These are phyloP conservation scores for Dothistroma pini DNA, from an alignment of 2,329 filamentous ascomycete species.

Conservation along the genomic window DNA sequence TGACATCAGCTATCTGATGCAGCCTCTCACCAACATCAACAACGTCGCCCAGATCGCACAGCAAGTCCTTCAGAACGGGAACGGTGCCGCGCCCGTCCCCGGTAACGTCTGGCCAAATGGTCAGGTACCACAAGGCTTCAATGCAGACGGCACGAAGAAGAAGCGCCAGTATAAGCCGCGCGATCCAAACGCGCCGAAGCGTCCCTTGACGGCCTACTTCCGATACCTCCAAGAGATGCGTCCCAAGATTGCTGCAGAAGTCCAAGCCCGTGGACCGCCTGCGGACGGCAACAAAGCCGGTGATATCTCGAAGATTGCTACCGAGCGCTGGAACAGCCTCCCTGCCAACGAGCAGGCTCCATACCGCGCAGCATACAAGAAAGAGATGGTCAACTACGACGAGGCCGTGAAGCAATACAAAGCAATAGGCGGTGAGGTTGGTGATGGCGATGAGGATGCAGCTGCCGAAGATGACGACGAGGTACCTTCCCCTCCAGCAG, in stretches of 20 bases:
- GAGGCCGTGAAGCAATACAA: conserved; percentile 56
- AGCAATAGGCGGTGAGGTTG: conserved; percentile 41
- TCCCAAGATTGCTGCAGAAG: conserved; percentile 65
- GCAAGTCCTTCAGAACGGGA: conserved; percentile 19
- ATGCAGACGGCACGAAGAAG: conserved; percentile 28
- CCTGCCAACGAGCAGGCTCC: conserved; percentile 67
- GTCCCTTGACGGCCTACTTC: conserved; percentile 91
- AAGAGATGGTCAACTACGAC: conserved; percentile 56
- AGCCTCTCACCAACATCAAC: conserved; percentile 30
- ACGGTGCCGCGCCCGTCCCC: conserved; percentile 6
- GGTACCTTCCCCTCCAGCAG: conserved; percentile 28
- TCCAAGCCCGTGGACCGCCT: conserved; percentile 49
- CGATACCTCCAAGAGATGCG: conserved; percentile 88
- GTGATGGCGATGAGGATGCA: conserved; percentile 6
- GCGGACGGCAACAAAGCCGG: conserved; percentile 74
- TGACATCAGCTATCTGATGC: conserved; percentile 31
- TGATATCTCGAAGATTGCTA: conserved; percentile 83
- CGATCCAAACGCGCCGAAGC: conserved; percentile 92
- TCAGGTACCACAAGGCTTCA: conserved; percentile 4
- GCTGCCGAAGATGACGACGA: conserved; percentile 19
- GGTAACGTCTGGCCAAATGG: conserved; percentile 3
- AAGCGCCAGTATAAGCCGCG: conserved; percentile 47
- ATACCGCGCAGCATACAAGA: conserved; percentile 57
- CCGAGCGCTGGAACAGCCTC: conserved; percentile 81
- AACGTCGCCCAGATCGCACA: conserved; percentile 24